Percentiles rank a stretch among this genome's conserved stretches.
phyloP scores from a whole-genome alignment of 495 filamentous ascomycete genomes.

The Neurospora tetraspora region DNA sequence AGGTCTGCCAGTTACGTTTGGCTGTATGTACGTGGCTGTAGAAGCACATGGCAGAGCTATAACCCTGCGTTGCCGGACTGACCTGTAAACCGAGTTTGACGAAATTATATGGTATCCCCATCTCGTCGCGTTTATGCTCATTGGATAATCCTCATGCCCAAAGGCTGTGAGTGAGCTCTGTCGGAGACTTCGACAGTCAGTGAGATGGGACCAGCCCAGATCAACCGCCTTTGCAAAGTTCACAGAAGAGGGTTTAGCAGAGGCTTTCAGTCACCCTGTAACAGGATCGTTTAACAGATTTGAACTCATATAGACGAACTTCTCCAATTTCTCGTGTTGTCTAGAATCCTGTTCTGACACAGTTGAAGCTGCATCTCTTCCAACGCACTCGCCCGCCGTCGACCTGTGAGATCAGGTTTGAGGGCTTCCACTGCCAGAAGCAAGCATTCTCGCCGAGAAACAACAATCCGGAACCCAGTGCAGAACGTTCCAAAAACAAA shows the following conservation, averaged over 20 bases:
- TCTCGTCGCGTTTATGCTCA: neutral
- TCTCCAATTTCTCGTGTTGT: neutral
- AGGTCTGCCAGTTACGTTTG: neutral
- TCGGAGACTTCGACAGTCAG: neutral
- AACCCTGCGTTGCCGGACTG: neutral
- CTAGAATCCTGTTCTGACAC: neutral
- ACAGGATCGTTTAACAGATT: neutral
- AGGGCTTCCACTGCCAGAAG: neutral
- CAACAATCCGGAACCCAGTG: neutral
- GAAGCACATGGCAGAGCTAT: neutral
- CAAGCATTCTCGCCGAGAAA: neutral
- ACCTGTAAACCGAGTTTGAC: neutral
- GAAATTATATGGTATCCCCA: neutral
- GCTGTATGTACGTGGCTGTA: neutral
- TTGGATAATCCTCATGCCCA: neutral
- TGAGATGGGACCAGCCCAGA: neutral
- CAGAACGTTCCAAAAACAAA: neutral
- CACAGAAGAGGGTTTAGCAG: neutral
- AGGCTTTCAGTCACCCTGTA: neutral
- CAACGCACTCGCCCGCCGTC: neutral
- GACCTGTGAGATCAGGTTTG: neutral
- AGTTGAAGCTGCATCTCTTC: neutral
- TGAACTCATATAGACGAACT: neutral
- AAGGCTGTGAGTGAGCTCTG: neutral
- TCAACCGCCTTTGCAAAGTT: neutral